Conservation (phyloP, 1,139 yeast species). For the Candida sojae region DNA sequence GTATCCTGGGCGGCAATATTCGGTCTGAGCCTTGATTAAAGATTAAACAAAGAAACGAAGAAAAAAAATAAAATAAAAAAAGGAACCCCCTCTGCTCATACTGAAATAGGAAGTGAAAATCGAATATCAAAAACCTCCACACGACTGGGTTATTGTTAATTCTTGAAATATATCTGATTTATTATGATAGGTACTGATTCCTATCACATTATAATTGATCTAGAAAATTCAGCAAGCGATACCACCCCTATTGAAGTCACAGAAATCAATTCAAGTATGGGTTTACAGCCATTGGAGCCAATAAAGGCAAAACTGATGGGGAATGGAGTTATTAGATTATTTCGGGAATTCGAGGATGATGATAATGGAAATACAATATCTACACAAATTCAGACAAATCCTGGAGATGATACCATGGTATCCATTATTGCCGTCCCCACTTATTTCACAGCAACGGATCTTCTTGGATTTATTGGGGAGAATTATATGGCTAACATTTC, state of each 20-base stretch:
- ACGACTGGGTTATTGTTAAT: neutral
- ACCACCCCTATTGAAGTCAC: constrained; percentile 25
- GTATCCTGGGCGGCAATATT: neutral
- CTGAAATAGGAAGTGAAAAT: neutral
- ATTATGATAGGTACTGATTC: constrained; percentile 47
- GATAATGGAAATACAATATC: constrained; percentile 6
- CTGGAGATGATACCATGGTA: constrained; percentile 64
- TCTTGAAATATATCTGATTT: neutral
- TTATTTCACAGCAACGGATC: constrained; percentile 82
- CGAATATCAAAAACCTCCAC: neutral
- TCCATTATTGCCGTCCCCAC: constrained; percentile 86
- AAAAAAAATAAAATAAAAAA: neutral
- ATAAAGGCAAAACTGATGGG: constrained; percentile 64
- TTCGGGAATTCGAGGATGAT: constrained; percentile 46
- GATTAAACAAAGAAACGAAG: neutral
- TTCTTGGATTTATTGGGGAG: constrained; percentile 78
- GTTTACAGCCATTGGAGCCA: constrained; percentile 39
- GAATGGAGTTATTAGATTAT: constrained; percentile 71
- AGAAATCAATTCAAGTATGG: constrained; percentile 20
- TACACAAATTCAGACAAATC: constrained; percentile 10
- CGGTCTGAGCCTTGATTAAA: neutral
- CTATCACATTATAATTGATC: constrained; percentile 40
- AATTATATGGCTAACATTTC: constrained; percentile 56
- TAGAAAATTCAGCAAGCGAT: constrained; percentile 9
- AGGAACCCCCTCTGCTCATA: neutral